Evolutionary conservation across 257 asterid genomes (phyloP).

Genomic region (Nicotiana benthamiana): DNA sequence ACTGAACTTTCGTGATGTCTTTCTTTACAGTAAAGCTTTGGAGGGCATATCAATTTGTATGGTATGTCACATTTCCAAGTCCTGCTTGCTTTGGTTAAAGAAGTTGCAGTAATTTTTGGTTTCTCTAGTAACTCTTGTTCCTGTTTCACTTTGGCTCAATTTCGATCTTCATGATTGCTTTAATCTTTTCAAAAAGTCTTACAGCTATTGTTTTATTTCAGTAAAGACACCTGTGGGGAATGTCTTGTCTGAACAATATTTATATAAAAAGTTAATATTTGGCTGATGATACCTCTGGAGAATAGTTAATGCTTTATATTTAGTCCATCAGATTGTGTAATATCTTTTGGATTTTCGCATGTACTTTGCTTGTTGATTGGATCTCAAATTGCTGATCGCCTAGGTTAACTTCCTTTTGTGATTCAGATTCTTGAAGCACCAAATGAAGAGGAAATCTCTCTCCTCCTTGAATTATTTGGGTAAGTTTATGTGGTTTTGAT

Average conservation of each 20-base stretch:
- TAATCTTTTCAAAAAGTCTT: neutral
- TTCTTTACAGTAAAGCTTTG: conserved; percentile 94
- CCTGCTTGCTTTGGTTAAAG: neutral
- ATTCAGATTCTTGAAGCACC: conserved; percentile 89
- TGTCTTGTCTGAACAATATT: neutral
- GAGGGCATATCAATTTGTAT: conserved; percentile 88
- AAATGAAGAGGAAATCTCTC: conserved; percentile 81
- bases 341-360: neutral
- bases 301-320: neutral
- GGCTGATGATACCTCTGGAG: neutral
- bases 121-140: neutral
- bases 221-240: neutral
- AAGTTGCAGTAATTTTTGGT: neutral
- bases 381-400: conserved; percentile 4
- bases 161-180: neutral
- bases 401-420: conserved; percentile 22
- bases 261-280: neutral
- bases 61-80: conserved; percentile 40
- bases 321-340: neutral
- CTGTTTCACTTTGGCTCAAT: neutral
- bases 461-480: conserved; percentile 85
- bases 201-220: neutral
- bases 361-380: neutral
- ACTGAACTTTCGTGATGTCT: conserved; percentile 76
- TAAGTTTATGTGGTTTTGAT: conserved; percentile 23